These are phyloP conservation scores for Paecilomyces sp. DNA, from an alignment of 2,329 filamentous ascomycete genomes.

Conservation along the genomic window DNA sequence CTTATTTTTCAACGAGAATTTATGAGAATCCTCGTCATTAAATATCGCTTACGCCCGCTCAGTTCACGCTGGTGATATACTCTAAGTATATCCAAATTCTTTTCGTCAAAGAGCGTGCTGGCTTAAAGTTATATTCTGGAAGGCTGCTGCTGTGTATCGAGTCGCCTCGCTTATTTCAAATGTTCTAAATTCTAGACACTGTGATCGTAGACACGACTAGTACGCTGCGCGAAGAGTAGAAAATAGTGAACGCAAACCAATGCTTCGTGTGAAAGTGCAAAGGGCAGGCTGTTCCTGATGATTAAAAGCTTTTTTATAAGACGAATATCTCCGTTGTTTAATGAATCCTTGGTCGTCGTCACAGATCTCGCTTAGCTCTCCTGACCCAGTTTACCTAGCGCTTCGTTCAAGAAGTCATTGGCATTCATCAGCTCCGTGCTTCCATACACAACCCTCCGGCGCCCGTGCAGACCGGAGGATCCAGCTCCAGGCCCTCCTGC, in stretches of 20 bases:
- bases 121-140: background rate
- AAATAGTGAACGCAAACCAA: background rate
- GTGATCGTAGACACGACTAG: background rate
- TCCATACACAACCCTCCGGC: conserved; percentile 84
- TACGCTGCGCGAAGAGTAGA: background rate
- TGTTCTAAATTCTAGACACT: background rate
- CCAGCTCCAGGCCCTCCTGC: conserved; percentile 16
- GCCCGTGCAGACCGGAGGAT: conserved; percentile 43
- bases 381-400: conserved; percentile 49
- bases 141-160: background rate
- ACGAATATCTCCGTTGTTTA: background rate
- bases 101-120: no score
- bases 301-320: background rate
- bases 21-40: no score
- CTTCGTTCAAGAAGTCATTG: conserved; percentile 52
- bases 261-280: background rate
- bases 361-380: conserved; percentile 37
- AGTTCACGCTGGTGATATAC: no score
- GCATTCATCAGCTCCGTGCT: conserved; percentile 70
- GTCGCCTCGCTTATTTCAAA: background rate
- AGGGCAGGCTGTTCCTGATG: background rate
- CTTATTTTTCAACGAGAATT: no score
- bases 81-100: no score
- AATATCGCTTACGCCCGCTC: no score
- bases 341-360: background rate